Percentiles rank a stretch among this genome's conserved stretches.
These are phyloP conservation scores for Hanseniaspora occidentalis DNA, from an alignment of 805 yeast genomes.

Conservation along the genomic window DNA sequence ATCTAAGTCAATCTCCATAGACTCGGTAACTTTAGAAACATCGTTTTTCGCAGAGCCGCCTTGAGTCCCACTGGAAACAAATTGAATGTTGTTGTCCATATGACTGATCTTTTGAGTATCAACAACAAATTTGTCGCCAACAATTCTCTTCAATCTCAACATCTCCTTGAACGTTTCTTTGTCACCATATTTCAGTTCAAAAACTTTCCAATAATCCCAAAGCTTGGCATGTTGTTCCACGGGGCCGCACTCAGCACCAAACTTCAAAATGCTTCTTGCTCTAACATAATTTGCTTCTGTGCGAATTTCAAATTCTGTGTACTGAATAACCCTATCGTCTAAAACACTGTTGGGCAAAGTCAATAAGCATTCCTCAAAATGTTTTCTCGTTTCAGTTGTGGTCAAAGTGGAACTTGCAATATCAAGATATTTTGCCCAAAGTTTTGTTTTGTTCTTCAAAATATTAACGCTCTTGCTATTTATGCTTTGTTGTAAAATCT, in stretches of 20 bases:
- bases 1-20: background rate
- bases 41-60: background rate
- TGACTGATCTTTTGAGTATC: constrained; percentile 18
- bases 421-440: constrained; percentile 33
- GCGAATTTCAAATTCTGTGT: constrained; percentile 42
- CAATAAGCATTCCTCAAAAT: constrained; percentile 42
- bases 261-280: constrained; percentile 50
- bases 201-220: constrained; percentile 64
- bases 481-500: constrained; percentile 16
- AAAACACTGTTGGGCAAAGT: constrained; percentile 31
- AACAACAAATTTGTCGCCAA: constrained; percentile 20
- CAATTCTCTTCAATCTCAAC: constrained; percentile 44
- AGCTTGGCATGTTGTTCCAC: constrained; percentile 14
- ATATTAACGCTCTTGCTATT: constrained; percentile 6
- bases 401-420: constrained; percentile 31
- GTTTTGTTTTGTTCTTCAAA: constrained; percentile 19
- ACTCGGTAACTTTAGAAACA: background rate
- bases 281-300: constrained; percentile 39
- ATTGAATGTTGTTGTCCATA: constrained; percentile 12
- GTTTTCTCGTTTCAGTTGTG: constrained; percentile 29
- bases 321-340: constrained; percentile 35
- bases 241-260: constrained; percentile 34
- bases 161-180: constrained; percentile 64
- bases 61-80: constrained; percentile 2
- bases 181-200: constrained; percentile 61